Percentiles rank a stretch among this genome's conserved stretches.
Evolutionary conservation across 768 basidiomycete genomes (phyloP).

Genomic region (Dioszegia aurantiaca): DNA sequence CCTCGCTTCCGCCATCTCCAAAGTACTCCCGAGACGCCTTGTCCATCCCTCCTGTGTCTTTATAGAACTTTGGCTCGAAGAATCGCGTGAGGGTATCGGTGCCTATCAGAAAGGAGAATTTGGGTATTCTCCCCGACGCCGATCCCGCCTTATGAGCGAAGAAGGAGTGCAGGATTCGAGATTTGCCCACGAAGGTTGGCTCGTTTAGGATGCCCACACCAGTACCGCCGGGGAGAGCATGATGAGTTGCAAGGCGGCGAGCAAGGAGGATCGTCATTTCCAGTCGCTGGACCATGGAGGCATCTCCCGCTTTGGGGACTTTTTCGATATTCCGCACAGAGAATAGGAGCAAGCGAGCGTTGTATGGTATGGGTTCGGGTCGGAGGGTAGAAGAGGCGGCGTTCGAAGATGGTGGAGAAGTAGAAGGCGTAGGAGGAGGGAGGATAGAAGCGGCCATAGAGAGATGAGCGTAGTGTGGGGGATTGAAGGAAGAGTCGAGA

Average conservation of each 20-base stretch:
- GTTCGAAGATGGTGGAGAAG: not conserved
- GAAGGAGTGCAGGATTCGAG: constrained; percentile 58
- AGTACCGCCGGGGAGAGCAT: constrained; percentile 54
- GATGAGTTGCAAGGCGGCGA: constrained; percentile 44
- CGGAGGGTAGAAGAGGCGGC: constrained; percentile 14
- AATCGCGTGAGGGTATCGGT: constrained; percentile 81
- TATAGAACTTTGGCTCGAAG: constrained; percentile 72
- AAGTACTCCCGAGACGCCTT: constrained; percentile 62
- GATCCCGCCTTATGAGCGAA: constrained; percentile 23
- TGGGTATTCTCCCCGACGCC: not conserved
- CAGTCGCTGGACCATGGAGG: constrained; percentile 70
- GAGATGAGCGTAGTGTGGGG: constrained; percentile 80
- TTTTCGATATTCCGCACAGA: constrained; percentile 89
- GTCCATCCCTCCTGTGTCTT: constrained; percentile 57
- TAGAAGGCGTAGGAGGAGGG: too few species aligned
- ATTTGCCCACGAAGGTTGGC: constrained; percentile 84
- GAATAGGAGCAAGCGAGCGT: constrained; percentile 73
- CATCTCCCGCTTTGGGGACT: constrained; percentile 65
- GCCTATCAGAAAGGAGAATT: constrained; percentile 71
- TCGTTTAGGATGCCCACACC: constrained; percentile 81
- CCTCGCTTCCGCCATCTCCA: constrained; percentile 51
- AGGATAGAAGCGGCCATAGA: constrained; percentile 59
- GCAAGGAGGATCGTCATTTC: constrained; percentile 82
- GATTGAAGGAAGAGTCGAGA: constrained; percentile 92
- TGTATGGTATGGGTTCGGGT: constrained; percentile 54